Conservation (phyloP, 768 basidiomycete species). For the Calocybe indica region DNA sequence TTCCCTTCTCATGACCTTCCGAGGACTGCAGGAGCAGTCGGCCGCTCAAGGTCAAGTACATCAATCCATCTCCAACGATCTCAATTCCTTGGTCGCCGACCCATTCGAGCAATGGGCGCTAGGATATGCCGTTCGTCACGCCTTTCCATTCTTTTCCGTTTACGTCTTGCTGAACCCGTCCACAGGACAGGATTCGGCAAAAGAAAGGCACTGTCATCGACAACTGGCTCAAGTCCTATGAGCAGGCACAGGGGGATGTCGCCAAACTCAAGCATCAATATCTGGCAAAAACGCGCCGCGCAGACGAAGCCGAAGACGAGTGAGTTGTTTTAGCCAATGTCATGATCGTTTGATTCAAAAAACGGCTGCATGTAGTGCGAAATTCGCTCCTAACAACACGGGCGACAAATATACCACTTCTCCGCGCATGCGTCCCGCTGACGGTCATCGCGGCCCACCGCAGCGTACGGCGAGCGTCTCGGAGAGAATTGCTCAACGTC, state of each 20-base stretch:
- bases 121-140: slow-evolving; percentile 52
- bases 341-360: background rate
- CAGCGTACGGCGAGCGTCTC: slow-evolving; percentile 74
- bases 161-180: slow-evolving; percentile 6
- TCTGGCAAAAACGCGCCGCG: slow-evolving; percentile 68
- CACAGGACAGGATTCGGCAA: slow-evolving; percentile 56
- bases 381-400: slow-evolving; percentile 71
- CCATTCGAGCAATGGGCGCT: slow-evolving; percentile 81
- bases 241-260: slow-evolving; percentile 62
- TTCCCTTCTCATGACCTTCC: slow-evolving; percentile 73
- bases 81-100: slow-evolving; percentile 68
- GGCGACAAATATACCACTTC: slow-evolving; percentile 82
- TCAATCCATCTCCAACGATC: slow-evolving; percentile 64
- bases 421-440: slow-evolving; percentile 57
- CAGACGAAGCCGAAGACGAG: slow-evolving; percentile 95
- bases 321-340: slow-evolving; percentile 33
- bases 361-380: slow-evolving; percentile 46
- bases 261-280: slow-evolving; percentile 73
- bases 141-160: slow-evolving; percentile 5
- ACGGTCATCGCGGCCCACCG: slow-evolving; percentile 43
- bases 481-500: slow-evolving; percentile 79
- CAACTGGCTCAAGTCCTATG: slow-evolving; percentile 65
- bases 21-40: slow-evolving; percentile 74
- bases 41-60: slow-evolving; percentile 70
- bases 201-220: slow-evolving; percentile 56